These are phyloP conservation scores for Silene vulgaris DNA, from an alignment of 179 eudicot species.

Conservation along the genomic window DNA sequence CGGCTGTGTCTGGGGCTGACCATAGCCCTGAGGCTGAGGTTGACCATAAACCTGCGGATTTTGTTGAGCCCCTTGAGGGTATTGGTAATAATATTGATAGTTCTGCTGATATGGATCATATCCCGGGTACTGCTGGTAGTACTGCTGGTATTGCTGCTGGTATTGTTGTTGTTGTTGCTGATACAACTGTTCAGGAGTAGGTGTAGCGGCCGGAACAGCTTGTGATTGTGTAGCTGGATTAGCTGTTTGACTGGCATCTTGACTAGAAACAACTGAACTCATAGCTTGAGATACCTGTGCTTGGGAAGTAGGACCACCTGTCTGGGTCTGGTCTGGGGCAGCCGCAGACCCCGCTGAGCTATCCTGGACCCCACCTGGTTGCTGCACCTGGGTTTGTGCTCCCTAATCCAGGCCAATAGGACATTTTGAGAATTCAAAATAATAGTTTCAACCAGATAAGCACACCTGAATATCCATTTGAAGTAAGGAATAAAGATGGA, in stretches of 20 bases:
- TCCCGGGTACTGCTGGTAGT: constrained; percentile 79
- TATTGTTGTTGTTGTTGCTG: constrained; percentile 56
- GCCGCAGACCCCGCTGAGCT: constrained; percentile 32
- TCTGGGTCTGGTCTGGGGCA: constrained; percentile 39
- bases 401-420: constrained; percentile 41
- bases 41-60: constrained; percentile 41
- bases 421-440: neutral
- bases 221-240: constrained; percentile 44
- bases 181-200: constrained; percentile 74
- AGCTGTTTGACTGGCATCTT: constrained; percentile 41
- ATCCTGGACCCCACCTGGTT: constrained; percentile 37
- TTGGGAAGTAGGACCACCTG: constrained; percentile 43
- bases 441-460: neutral
- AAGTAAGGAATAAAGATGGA: neutral
- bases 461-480: neutral
- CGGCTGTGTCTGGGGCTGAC: constrained; percentile 34
- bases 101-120: constrained; percentile 85
- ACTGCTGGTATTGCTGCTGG: constrained; percentile 65
- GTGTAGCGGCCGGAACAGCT: constrained; percentile 44
- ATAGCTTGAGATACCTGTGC: constrained; percentile 40
- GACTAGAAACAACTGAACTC: constrained; percentile 38
- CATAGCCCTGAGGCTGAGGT: constrained; percentile 33
- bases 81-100: constrained; percentile 63
- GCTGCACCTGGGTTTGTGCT: constrained; percentile 50
- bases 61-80: constrained; percentile 58